Base-by-base conservation (phyloP, 495 filamentous ascomycete species). In the Trichoderma erinaceum region DNA sequence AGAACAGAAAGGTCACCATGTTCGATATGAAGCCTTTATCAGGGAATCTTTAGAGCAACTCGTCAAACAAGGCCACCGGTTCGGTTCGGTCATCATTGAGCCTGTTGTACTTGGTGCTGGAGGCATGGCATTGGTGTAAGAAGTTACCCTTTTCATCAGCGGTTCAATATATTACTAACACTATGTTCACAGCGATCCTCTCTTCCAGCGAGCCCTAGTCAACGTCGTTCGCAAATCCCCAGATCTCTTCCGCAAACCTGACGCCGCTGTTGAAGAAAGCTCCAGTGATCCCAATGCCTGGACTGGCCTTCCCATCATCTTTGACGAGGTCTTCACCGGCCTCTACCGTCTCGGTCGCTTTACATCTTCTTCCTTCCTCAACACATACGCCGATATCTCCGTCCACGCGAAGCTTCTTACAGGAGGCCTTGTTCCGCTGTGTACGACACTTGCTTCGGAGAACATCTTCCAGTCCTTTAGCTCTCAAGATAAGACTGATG, bases 271-370 rank as follows among this genome's bases (percentile, higher is more conserved):
- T 15, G 56, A 61, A 63, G 65, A 35, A 56, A 64, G 18, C 1
- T 1, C 63, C 1, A 68, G 18, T 16, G 71, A 27, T 46, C 27
- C 68, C 21, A 70, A 56, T 0, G 67, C 71, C 21, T 93, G 90
- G 90, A 82, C 81, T 2, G 90, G 90, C 2, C 79, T 93, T 23
- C 90, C 90, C 0, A 77, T 93, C 38, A 82, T 93, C 73, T 88
- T 88, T 71, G 90, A 93, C 73, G 90, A 93, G 75, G 89, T 93
- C 41, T 92, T 93, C 78, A 92, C 89, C 0, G 90, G 90, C 16
- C 79, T 93, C 18, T 92, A 91, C 77, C 89, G 90, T 44, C 86
- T 93, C 21, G 90, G 90, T 27, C 85, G 86, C 41, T 80, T 85
- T 65, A 86, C 82, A 13, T 79, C 88, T 2, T 82, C 88, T 23